Conservation (phyloP, 768 basidiomycete genomes). For the Russula earlei region DNA sequence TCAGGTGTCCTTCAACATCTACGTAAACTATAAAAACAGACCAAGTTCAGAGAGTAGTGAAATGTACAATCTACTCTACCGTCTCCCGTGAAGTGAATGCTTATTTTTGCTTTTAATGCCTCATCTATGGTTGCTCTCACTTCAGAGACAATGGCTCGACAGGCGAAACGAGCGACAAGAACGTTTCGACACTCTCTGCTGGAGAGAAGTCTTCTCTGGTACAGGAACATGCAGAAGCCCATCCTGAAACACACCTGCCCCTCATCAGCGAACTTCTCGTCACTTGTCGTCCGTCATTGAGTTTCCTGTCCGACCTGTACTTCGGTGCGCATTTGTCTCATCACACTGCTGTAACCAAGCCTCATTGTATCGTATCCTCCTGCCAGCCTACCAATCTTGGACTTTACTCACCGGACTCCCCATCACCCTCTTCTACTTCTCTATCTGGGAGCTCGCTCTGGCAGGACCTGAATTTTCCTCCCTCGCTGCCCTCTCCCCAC, state of each 20-base stretch:
- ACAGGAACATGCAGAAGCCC: neutral
- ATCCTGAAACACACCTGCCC: neutral
- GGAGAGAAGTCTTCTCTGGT: neutral
- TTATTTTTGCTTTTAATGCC: constrained; percentile 4
- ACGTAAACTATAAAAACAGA: constrained; percentile 19
- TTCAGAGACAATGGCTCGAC: constrained; percentile 4
- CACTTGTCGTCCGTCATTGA: neutral
- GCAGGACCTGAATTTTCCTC: constrained; percentile 75
- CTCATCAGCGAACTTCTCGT: neutral
- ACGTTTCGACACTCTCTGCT: neutral
- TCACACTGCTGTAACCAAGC: neutral
- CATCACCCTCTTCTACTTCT: constrained; percentile 83
- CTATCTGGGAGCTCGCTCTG: constrained; percentile 82
- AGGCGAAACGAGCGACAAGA: constrained; percentile 1
- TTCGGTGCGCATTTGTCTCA: constrained; percentile 39
- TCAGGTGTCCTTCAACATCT: constrained; percentile 26
- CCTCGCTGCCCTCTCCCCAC: constrained; percentile 60
- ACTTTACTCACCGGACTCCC: constrained; percentile 72
- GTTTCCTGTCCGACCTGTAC: constrained; percentile 41
- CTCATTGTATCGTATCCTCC: neutral
- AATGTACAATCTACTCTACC: constrained; percentile 40
- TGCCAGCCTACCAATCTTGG: constrained; percentile 69
- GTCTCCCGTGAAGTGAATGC: constrained; percentile 29
- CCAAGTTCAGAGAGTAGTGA: constrained; percentile 20
- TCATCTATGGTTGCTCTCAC: neutral